phyloP scores from a whole-genome alignment of 2,329 filamentous ascomycete species.

The Aspergillus fijiensis region DNA sequence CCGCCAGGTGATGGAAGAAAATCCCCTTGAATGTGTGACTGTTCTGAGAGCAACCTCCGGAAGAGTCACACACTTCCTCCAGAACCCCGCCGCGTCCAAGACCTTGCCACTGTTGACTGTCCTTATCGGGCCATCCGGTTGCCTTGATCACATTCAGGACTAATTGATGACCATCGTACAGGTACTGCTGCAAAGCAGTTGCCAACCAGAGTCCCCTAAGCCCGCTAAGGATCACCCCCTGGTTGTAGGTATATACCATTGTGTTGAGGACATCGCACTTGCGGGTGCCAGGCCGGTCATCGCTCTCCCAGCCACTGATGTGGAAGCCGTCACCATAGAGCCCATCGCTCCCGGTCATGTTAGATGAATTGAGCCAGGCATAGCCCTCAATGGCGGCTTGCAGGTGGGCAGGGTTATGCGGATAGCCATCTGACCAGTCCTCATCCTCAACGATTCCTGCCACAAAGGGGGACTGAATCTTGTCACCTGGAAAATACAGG shows the following conservation, averaged over 20 bases:
- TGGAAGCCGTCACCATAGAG: slow-evolving; percentile 89
- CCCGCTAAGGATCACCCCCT: slow-evolving; percentile 83
- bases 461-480: slow-evolving; percentile 68
- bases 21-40: slow-evolving; percentile 91
- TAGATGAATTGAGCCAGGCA: slow-evolving; percentile 72
- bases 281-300: slow-evolving; percentile 62
- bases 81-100: slow-evolving; percentile 77
- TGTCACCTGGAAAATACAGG: slow-evolving; percentile 78
- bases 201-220: slow-evolving; percentile 76
- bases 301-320: slow-evolving; percentile 63
- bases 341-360: slow-evolving; percentile 75
- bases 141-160: slow-evolving; percentile 71
- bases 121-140: slow-evolving; percentile 65
- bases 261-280: slow-evolving; percentile 78
- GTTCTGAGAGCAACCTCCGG: slow-evolving; percentile 74
- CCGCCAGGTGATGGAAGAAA: slow-evolving; percentile 82
- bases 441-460: slow-evolving; percentile 22
- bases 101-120: slow-evolving; percentile 63
- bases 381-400: slow-evolving; percentile 75
- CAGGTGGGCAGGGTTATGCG: slow-evolving; percentile 65
- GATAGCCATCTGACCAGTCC: slow-evolving; percentile 32
- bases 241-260: slow-evolving; percentile 95
- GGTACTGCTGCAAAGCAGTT: slow-evolving; percentile 69
- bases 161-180: slow-evolving; percentile 76
- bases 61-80: slow-evolving; percentile 79